A percentile compares a stretch with the other conserved stretches of the same genome.
These are phyloP conservation scores for Dendrobium catenatum DNA, from an alignment of 106 monocot species.

Conservation along the genomic window DNA sequence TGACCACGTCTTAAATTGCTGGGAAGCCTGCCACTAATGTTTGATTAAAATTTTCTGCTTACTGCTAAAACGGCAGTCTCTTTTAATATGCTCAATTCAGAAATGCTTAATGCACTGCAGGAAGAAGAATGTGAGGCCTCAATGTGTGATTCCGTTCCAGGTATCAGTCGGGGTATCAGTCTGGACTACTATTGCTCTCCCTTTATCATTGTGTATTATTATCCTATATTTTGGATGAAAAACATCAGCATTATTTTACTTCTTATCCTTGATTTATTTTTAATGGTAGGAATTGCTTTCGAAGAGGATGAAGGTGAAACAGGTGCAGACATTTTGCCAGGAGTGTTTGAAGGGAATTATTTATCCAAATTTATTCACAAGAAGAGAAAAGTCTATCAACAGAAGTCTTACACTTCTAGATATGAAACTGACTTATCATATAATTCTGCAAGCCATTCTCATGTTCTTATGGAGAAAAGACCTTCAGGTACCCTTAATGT, in stretches of 20 bases:
- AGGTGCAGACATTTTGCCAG: constrained; percentile 27
- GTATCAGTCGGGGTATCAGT: constrained; percentile 41
- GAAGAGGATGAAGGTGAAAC: constrained; percentile 89
- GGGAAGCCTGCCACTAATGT: neutral
- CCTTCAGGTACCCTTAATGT: constrained; percentile 35
- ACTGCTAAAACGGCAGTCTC: neutral
- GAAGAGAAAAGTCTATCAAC: constrained; percentile 45
- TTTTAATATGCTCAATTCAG: constrained; percentile 24
- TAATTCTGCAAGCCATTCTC: constrained; percentile 31
- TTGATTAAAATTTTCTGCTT: neutral
- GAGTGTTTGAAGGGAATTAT: constrained; percentile 34
- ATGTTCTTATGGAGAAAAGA: constrained; percentile 44
- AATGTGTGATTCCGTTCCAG: constrained; percentile 47
- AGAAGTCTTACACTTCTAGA: constrained; percentile 32
- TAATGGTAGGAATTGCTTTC: constrained; percentile 36
- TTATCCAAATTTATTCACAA: constrained; percentile 47
- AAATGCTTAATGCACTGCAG: constrained; percentile 32
- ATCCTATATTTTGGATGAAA: neutral
- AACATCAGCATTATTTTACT: neutral
- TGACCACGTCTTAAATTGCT: neutral
- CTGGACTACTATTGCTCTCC: neutral
- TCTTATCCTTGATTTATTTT: constrained; percentile 11
- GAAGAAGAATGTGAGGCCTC: constrained; percentile 56
- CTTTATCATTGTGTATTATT: neutral
- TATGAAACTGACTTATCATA: constrained; percentile 44